Percentiles rank a stretch among this genome's conserved stretches.
Conservation (phyloP, 495 filamentous ascomycete genomes). For the Aspergillus olivimuriae region DNA sequence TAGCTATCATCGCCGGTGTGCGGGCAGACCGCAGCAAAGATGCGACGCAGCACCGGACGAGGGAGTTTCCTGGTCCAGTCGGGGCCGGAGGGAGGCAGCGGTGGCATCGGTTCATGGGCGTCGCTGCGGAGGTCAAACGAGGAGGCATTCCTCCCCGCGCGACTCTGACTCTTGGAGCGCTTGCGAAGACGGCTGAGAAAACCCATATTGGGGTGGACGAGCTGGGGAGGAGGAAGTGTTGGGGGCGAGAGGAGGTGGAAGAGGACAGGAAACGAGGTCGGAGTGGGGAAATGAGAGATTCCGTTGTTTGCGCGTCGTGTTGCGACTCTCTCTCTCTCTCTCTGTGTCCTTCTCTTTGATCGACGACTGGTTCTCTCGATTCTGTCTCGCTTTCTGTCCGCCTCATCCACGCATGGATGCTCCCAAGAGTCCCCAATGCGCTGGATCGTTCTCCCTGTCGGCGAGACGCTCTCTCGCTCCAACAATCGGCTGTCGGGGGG, state of each 20-base stretch:
- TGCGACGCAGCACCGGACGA: slow-evolving; percentile 55
- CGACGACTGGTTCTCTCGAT: too few relatives aligned
- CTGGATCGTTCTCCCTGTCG: too few relatives aligned
- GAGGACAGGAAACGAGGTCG: slow-evolving; percentile 4
- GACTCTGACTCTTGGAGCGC: slow-evolving; percentile 27
- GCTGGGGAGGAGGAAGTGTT: neutral
- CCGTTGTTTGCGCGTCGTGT: too few relatives aligned
- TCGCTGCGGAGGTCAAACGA: slow-evolving; percentile 16
- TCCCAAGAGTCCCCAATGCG: too few relatives aligned
- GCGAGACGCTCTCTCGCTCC: too few relatives aligned
- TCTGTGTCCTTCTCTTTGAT: too few relatives aligned
- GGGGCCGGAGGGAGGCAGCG: slow-evolving; percentile 20
- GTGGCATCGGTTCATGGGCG: slow-evolving; percentile 6
- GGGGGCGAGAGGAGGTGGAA: neutral
- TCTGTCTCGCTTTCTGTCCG: too few relatives aligned
- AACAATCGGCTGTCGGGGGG: too few relatives aligned
- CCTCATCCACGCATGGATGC: too few relatives aligned
- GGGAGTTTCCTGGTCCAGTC: slow-evolving; percentile 54
- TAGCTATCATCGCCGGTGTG: slow-evolving; percentile 73
- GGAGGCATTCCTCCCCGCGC: slow-evolving; percentile 21
- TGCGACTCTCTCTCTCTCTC: too few relatives aligned
- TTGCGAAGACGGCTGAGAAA: slow-evolving; percentile 30
- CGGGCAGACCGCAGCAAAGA: slow-evolving; percentile 80
- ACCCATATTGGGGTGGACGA: slow-evolving; percentile 24
- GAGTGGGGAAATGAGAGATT: slow-evolving; percentile 5